These are phyloP conservation scores for Diophrys sp. DNA, from an alignment of 73 alveolate species.

Conservation along the genomic window DNA sequence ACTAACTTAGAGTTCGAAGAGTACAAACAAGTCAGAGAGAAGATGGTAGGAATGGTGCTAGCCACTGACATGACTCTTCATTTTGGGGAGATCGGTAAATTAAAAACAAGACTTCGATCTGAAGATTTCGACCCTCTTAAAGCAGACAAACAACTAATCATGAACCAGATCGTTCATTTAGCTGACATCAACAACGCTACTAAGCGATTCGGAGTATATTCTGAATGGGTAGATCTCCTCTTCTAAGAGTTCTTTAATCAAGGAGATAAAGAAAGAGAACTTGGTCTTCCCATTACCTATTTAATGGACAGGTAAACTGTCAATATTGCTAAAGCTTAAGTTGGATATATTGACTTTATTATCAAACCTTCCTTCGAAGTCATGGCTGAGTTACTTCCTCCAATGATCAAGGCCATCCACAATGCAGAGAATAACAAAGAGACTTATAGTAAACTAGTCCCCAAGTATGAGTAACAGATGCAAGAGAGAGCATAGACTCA, in stretches of 20 bases:
- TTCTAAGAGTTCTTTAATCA: slow-evolving; percentile 69
- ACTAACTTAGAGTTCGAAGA: slow-evolving; percentile 50
- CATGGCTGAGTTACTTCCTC: slow-evolving; percentile 14
- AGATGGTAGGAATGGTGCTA: slow-evolving; percentile 70
- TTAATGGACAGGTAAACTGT: slow-evolving; percentile 84
- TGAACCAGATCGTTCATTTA: slow-evolving; percentile 67
- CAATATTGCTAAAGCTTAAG: slow-evolving; percentile 75
- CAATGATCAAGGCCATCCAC: neutral
- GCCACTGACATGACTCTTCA: slow-evolving; percentile 85
- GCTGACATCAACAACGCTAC: slow-evolving; percentile 89
- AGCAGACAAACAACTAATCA: slow-evolving; percentile 41
- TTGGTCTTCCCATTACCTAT: slow-evolving; percentile 69
- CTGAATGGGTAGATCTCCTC: slow-evolving; percentile 76
- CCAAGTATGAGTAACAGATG: neutral
- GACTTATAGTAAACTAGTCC: neutral
- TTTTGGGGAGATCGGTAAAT: slow-evolving; percentile 1
- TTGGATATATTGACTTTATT: slow-evolving; percentile 83
- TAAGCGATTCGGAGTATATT: slow-evolving; percentile 64
- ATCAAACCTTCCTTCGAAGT: slow-evolving; percentile 59
- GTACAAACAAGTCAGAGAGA: slow-evolving; percentile 56
- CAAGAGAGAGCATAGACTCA: too few relatives aligned
- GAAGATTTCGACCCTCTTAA: slow-evolving; percentile 15
- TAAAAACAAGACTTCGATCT: neutral
- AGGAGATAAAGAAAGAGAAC: slow-evolving; percentile 80
- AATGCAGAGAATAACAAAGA: slow-evolving; percentile 1